Evolutionary conservation across 1,139 yeast species (phyloP).

Genomic region (Sugiyamaella sp.): DNA sequence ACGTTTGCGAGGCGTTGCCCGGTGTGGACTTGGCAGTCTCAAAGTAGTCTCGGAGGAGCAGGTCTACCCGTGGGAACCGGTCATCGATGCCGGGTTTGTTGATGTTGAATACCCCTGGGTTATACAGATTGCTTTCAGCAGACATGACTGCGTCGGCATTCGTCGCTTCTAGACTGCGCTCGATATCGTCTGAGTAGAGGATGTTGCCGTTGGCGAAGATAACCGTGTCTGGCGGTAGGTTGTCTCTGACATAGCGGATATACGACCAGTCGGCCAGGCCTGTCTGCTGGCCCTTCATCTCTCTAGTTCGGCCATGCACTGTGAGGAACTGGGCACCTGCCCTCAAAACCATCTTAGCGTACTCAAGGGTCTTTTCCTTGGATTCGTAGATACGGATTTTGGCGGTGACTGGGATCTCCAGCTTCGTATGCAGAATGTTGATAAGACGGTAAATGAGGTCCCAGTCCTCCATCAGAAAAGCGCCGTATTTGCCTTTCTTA

Average conservation of each 20-base stretch:
- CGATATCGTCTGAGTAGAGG: slow-evolving; percentile 77
- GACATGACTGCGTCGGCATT: slow-evolving; percentile 94
- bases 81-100: slow-evolving; percentile 53
- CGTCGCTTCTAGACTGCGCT: slow-evolving; percentile 63
- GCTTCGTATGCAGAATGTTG: slow-evolving; percentile 67
- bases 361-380: slow-evolving; percentile 77
- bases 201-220: slow-evolving; percentile 94
- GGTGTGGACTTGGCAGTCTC: slow-evolving; percentile 71
- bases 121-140: slow-evolving; percentile 92
- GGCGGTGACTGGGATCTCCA: slow-evolving; percentile 90
- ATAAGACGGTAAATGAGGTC: slow-evolving; percentile 73
- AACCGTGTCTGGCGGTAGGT: slow-evolving; percentile 80
- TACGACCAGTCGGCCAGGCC: slow-evolving; percentile 95
- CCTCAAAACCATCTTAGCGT: slow-evolving; percentile 86
- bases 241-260: slow-evolving; percentile 72
- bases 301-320: slow-evolving; percentile 94
- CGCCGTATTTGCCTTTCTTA: slow-evolving; percentile 89
- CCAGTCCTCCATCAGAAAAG: slow-evolving; percentile 98
- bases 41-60: slow-evolving; percentile 79
- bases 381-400: slow-evolving; percentile 91
- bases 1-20: slow-evolving; percentile 75
- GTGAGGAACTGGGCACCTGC: slow-evolving; percentile 97
- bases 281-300: slow-evolving; percentile 95
- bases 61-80: slow-evolving; percentile 84
- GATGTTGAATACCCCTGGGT: slow-evolving; percentile 79